phyloP scores from a whole-genome alignment of 257 asterid genomes.

The Petunia secreta region DNA sequence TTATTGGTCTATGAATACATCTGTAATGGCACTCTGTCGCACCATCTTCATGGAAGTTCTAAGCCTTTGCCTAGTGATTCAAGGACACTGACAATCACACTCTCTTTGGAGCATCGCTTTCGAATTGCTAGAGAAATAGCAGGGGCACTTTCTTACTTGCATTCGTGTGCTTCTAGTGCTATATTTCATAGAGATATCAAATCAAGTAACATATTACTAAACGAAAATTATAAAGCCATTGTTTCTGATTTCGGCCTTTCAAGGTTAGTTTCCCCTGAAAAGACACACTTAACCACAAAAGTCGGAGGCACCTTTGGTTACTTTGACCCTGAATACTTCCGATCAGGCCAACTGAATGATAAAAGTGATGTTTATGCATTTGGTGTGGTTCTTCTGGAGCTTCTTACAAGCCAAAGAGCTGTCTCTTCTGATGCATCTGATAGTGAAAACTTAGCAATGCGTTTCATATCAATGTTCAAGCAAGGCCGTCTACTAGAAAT shows the following conservation, averaged over 20 bases:
- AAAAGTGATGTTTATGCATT: too few species aligned
- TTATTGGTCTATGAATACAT: too few species aligned
- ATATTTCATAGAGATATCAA: too few species aligned
- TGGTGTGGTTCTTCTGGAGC: conserved; percentile 31
- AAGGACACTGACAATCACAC: conserved; percentile 37
- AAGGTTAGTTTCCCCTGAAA: too few species aligned
- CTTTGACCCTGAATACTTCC: too few species aligned
- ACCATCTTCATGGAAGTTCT: conserved; percentile 35
- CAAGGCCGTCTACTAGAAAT: background rate
- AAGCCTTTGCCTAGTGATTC: background rate
- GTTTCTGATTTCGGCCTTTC: conserved; percentile 45
- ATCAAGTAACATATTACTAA: conserved; percentile 21
- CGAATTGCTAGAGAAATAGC: conserved; percentile 25
- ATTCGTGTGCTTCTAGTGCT: too few species aligned
- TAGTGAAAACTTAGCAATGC: conserved; percentile 32
- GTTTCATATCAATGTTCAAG: conserved; percentile 29
- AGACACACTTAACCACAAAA: too few species aligned
- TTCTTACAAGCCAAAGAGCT: conserved; percentile 40
- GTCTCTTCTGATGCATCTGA: conserved; percentile 23
- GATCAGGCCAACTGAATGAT: too few species aligned
- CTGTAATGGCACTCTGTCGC: conserved; percentile 29
- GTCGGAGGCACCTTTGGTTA: too few species aligned
- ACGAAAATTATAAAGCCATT: conserved; percentile 44
- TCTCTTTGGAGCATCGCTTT: conserved; percentile 24
- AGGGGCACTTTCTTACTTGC: conserved; percentile 31